phyloP scores from a whole-genome alignment of 371 early-diverging fungal genomes.

The Cokeromyces recurvatus region DNA sequence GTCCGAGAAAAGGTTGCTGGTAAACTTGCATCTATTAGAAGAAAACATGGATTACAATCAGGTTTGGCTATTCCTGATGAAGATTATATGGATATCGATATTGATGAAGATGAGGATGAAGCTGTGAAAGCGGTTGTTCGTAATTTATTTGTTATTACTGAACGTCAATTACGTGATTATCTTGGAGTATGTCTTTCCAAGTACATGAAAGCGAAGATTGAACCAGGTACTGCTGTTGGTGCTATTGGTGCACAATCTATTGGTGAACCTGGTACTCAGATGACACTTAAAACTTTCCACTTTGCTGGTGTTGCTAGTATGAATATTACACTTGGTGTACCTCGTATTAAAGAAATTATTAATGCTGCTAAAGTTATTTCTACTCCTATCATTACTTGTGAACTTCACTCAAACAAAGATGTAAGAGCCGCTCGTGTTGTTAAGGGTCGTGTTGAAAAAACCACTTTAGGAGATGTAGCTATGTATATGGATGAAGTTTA shows the following conservation, averaged over 20 bases:
- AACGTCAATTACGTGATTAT: constrained; percentile 68
- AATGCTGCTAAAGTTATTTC: constrained; percentile 89
- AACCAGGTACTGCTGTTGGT: constrained; percentile 96
- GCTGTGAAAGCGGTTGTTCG: constrained; percentile 53
- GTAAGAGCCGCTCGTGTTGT: constrained; percentile 88
- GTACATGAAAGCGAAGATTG: constrained; percentile 86
- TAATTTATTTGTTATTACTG: constrained; percentile 71
- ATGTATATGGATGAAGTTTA: constrained; percentile 92
- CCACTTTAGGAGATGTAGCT: constrained; percentile 83
- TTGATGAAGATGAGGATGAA: constrained; percentile 49
- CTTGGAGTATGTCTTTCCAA: constrained; percentile 76
- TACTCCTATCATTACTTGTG: constrained; percentile 93
- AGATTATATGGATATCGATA: constrained; percentile 61
- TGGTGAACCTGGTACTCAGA: constrained; percentile 99
- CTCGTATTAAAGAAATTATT: constrained; percentile 98
- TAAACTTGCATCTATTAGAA: constrained; percentile 43
- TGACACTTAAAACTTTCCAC: constrained; percentile 99
- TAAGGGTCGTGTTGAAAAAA: constrained; percentile 92
- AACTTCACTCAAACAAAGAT: constrained; percentile 62
- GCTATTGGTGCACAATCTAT: constrained; percentile 98
- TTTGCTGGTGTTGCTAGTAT: constrained; percentile 99
- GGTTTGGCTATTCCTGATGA: constrained; percentile 57
- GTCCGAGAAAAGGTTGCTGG: constrained; percentile 53
- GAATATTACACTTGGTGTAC: constrained; percentile 99
- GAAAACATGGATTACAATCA: constrained; percentile 44